Conservation (phyloP, 345 rosid genomes). For the Lepidium didymum region DNA sequence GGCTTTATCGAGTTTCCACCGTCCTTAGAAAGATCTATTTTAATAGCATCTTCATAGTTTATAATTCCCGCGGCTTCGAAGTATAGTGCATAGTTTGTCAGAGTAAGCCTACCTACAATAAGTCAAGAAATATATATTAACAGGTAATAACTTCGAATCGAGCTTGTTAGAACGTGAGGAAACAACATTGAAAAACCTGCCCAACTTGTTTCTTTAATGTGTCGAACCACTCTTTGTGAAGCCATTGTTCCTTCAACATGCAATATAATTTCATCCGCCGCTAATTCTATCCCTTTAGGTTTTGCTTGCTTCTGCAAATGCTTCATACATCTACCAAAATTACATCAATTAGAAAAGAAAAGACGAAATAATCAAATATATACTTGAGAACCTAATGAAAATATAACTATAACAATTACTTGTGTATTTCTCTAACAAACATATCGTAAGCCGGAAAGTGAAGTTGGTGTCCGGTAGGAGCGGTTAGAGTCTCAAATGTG, state of each 20-base stretch:
- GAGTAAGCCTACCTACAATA: slow-evolving; percentile 72
- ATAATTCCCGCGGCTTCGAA: slow-evolving; percentile 81
- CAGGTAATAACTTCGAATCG: background rate
- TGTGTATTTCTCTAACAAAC: slow-evolving; percentile 64
- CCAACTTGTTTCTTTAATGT: slow-evolving; percentile 83
- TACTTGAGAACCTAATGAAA: background rate
- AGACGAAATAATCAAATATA: background rate
- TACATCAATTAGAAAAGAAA: background rate
- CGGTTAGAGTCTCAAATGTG: slow-evolving; percentile 80
- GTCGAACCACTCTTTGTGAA: slow-evolving; percentile 78
- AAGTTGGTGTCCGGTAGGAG: slow-evolving; percentile 57
- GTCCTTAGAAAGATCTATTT: slow-evolving; percentile 68
- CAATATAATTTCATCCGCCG: slow-evolving; percentile 74
- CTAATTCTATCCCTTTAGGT: slow-evolving; percentile 67
- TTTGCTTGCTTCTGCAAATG: slow-evolving; percentile 63
- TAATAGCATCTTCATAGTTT: slow-evolving; percentile 71
- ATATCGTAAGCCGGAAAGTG: slow-evolving; percentile 78
- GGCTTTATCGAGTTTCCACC: slow-evolving; percentile 44
- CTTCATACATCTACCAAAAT: slow-evolving; percentile 47
- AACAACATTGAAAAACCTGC: no score
- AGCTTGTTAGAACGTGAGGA: background rate
- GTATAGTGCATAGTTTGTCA: slow-evolving; percentile 86
- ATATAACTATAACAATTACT: slow-evolving; percentile 31
- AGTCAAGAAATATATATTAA: background rate
- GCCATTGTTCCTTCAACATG: slow-evolving; percentile 88